Evolutionary conservation across 1,139 yeast genomes (phyloP).

Genomic region (Groenewaldozyma sp.): DNA sequence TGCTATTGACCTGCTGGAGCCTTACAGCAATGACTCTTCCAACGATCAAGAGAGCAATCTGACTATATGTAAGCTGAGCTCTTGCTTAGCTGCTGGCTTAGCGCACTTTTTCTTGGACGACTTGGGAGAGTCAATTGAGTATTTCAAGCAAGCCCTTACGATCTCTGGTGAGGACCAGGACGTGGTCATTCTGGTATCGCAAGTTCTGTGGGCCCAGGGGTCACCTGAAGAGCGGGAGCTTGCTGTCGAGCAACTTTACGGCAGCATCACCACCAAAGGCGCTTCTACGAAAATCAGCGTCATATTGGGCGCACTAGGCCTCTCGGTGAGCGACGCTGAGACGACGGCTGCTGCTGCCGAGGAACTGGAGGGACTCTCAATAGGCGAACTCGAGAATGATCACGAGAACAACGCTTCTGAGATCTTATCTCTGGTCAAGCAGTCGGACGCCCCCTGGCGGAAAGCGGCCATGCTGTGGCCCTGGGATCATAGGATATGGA

Average conservation of each 20-base stretch:
- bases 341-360: slow-evolving; percentile 56
- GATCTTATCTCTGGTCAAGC: slow-evolving; percentile 39
- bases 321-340: slow-evolving; percentile 53
- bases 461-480: slow-evolving; percentile 69
- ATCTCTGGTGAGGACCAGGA: slow-evolving; percentile 47
- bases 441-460: slow-evolving; percentile 43
- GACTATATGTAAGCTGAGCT: slow-evolving; percentile 38
- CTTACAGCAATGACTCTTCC: too few relatives aligned
- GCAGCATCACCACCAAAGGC: slow-evolving; percentile 54
- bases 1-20: slow-evolving; percentile 43
- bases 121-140: slow-evolving; percentile 56
- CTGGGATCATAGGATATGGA: slow-evolving; percentile 60
- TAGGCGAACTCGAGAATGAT: slow-evolving; percentile 38
- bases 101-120: slow-evolving; percentile 53
- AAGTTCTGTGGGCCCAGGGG: slow-evolving; percentile 66
- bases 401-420: slow-evolving; percentile 36
- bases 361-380: slow-evolving; percentile 48
- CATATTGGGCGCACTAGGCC: slow-evolving; percentile 71
- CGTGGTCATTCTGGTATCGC: slow-evolving; percentile 65
- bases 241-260: slow-evolving; percentile 45
- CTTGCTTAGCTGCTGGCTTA: slow-evolving; percentile 61
- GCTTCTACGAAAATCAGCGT: slow-evolving; percentile 51
- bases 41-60: slow-evolving; percentile 25
- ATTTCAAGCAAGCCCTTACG: slow-evolving; percentile 54
- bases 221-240: slow-evolving; percentile 66